Evolutionary conservation across 768 basidiomycete species (phyloP), one percentile per base, ranked within the genome.

Genomic region (Boletus rubropictus): DNA sequence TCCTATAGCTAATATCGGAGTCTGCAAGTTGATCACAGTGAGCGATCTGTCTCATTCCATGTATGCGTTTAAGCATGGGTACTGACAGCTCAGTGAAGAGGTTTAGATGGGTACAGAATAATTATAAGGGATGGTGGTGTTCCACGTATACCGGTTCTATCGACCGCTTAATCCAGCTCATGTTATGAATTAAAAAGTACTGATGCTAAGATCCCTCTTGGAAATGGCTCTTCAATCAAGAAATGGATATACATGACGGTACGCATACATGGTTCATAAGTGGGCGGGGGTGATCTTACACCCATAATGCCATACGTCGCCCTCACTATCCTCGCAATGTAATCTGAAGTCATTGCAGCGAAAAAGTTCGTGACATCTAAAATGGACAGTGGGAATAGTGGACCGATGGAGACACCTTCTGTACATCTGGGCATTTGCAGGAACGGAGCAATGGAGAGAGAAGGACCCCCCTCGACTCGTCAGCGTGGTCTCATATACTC

Each of bases 231-330:
- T 8, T 31, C 9, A 6, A 42, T n/a, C 22, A 22, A 22, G 9
- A 22, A 20, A 12, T 17, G 18, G 28, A 11, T 25, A n/a, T 29
- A 21, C 18, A 20, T 8, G 12, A 21, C 20, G 10, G 9, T 10
- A 32, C 32, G 21, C 11, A 28, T 28, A 28, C 27, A 10, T 28
- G 8, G 27, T 11, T 28, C 3, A 11, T 65, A 60, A 4, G 55
- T 51, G 8, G 64, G 60, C 5, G n/a, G 63, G 63, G 3, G 24
- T 25, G 5, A 25, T 25, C 24, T 25, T 25, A 25, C 4, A 25
- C 24, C 8, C 24, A 25, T 25, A 25, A 25, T 8, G 8, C 24
- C 24, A 25, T 8, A 25, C 24, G 24, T 25, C 8, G 24, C 8
- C 24, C 24, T 25, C 24, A 8, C 4, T 25, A 25, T 25, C 6